Evolutionary conservation across 441 rosid genomes (phyloP).

Genomic region (Pelargonium cotyledonis): DNA sequence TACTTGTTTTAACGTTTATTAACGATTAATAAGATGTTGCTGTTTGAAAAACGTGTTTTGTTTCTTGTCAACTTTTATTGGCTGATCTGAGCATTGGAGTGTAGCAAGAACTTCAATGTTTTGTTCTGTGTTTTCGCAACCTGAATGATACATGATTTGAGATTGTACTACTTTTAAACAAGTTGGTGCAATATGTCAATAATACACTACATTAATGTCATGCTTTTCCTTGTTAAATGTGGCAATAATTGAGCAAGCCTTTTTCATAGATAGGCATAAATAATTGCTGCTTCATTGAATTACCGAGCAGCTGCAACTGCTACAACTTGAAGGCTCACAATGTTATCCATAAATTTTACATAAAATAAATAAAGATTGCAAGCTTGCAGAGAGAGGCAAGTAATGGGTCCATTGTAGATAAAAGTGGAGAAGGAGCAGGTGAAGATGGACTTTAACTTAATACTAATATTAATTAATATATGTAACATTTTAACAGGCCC

Average conservation of each 20-base stretch:
- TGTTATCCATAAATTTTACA: no score
- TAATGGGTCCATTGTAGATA: neutral
- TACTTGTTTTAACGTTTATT: neutral
- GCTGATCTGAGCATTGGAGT: neutral
- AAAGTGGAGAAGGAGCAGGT: neutral
- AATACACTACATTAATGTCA: neutral
- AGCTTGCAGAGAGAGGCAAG: neutral
- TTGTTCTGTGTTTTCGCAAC: no score
- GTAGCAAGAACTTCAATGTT: neutral
- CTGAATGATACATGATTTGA: neutral
- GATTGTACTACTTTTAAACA: no score
- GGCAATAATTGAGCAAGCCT: neutral
- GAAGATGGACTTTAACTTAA: neutral
- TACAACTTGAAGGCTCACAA: no score
- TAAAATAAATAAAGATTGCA: neutral
- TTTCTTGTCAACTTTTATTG: neutral
- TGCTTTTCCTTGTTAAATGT: neutral
- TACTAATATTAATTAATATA: no score
- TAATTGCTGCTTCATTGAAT: neutral
- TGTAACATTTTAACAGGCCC: neutral
- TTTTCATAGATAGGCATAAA: neutral
- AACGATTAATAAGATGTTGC: neutral
- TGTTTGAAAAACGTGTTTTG: neutral
- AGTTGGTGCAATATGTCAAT: neutral
- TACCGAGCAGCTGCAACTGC: no score